A percentile compares a stretch with the other conserved stretches of the same genome.
Conservation (phyloP, 371 early-diverging fungal species). For the Funneliformis caledonium region DNA sequence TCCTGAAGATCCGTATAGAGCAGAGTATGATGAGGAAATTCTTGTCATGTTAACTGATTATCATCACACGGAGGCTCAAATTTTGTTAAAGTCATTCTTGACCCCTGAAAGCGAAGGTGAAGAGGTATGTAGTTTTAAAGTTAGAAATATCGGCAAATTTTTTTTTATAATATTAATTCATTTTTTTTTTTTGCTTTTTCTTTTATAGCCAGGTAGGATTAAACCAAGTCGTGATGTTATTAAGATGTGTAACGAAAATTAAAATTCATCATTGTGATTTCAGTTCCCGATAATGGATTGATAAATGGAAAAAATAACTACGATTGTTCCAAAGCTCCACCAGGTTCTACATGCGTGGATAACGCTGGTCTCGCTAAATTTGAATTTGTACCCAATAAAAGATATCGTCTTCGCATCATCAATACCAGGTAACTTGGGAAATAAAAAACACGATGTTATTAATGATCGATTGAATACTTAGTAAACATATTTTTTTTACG, state of each 20-base stretch:
- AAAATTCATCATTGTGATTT: not conserved
- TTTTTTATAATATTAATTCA: not conserved
- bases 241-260: not conserved
- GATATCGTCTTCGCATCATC: conserved; percentile 85
- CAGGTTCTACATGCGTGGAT: not conserved
- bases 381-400: conserved; percentile 71
- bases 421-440: conserved; percentile 51
- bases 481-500: conserved; percentile 4
- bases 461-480: conserved; percentile 1
- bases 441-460: conserved; percentile 33
- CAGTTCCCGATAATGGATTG: conserved; percentile 67
- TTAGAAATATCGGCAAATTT: not conserved
- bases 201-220: conserved; percentile 18
- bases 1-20: conserved; percentile 58
- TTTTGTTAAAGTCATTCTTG: conserved; percentile 45
- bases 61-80: conserved; percentile 56
- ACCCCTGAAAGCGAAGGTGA: conserved; percentile 43
- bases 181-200: not conserved
- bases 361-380: conserved; percentile 45
- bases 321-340: conserved; percentile 5
- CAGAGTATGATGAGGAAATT: conserved; percentile 70
- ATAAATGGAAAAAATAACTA: conserved; percentile 55
- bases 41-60: conserved; percentile 67
- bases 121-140: conserved; percentile 32
- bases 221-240: not conserved